phyloP scores from a whole-genome alignment of 2,329 filamentous ascomycete species.

The Hypoxylon sp. region DNA sequence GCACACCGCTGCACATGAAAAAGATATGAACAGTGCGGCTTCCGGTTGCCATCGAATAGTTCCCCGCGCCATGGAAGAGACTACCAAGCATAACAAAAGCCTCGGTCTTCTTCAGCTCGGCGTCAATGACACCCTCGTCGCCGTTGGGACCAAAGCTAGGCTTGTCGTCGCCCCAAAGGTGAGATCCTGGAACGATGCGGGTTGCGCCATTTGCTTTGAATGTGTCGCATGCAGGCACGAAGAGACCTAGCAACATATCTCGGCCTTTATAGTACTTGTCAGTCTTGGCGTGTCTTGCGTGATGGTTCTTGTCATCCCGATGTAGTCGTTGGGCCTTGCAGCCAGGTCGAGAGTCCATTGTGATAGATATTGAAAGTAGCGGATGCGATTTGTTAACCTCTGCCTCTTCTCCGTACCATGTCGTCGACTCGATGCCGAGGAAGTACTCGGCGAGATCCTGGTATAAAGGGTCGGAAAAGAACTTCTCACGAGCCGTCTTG shows the following conservation, averaged over 20 bases:
- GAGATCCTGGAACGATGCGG: conserved; percentile 49
- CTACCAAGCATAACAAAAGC: conserved; percentile 51
- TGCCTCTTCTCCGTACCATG: conserved; percentile 46
- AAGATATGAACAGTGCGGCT: conserved; percentile 50
- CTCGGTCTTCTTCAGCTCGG: conserved; percentile 48
- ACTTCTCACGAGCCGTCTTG: conserved; percentile 7
- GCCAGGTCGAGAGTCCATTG: conserved; percentile 48
- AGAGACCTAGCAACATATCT: conserved; percentile 49
- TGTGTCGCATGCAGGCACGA: conserved; percentile 50
- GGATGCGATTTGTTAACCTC: conserved; percentile 47
- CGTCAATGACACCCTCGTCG: conserved; percentile 42
- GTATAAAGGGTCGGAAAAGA: conserved; percentile 7
- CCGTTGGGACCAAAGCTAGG: conserved; percentile 47
- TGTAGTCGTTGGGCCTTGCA: conserved; percentile 47
- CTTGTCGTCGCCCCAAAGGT: conserved; percentile 50
- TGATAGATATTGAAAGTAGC: conserved; percentile 49
- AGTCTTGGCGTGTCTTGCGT: conserved; percentile 44
- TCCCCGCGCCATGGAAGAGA: conserved; percentile 49
- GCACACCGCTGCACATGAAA: conserved; percentile 51
- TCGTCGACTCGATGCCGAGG: conserved; percentile 47
- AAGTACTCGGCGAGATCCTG: conserved; percentile 43
- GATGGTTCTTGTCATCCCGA: conserved; percentile 52
- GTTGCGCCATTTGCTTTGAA: conserved; percentile 49
- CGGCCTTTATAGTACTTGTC: conserved; percentile 42
- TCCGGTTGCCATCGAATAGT: conserved; percentile 42